Evolutionary conservation across 1,284 basidiomycete species (phyloP), one percentile per base, ranked within the genome.

Genomic region (Puccinia triticina): DNA sequence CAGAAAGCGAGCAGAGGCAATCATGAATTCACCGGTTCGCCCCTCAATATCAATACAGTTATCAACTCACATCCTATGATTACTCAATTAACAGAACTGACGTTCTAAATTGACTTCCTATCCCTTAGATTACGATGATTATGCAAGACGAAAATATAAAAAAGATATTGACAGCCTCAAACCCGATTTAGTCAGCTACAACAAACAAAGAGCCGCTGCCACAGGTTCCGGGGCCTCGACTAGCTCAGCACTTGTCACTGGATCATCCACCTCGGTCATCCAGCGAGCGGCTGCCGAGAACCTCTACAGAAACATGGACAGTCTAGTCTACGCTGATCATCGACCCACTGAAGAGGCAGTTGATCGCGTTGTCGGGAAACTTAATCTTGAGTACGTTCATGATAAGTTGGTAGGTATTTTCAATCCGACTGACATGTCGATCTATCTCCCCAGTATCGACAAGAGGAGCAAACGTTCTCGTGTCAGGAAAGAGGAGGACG

Each of bases 311-410:
- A 94, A 95, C 85, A 93, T 94, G 40, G 95, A 96, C 85, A 93
- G 92, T 16, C 89, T 97, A 64, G 89, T 94, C 21, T 85, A 86
- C 53, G 96, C 94, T 0, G 94, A 98, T 86, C 95, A 91, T 88
- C 95, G 94, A 86, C 97, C 96, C 0, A 91, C 90, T 50, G 96
- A 99, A 85, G 95, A 96, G 67, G 95, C 95, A 4, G 93, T 99
- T 84, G 97, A 99, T 87, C 89, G 94, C 32, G 93, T 99, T 23
- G 92, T 97, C 29, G 88, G 90, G 83, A 96, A 98, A 88, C 92
- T 99, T 85, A 99, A 98, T 86, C 89, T 90, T 88, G 96, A 98
- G 95, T 94, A 88, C 84, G 94, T 91, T 12, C 43, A n/a, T 53
- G 48, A 43, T 57, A 26, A 23, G 75, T 34, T 73, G 34, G 2